A percentile compares a stretch with the other conserved stretches of the same genome.
phyloP scores from a whole-genome alignment of 306 rosid species.

The Fragaria iinumae region DNA sequence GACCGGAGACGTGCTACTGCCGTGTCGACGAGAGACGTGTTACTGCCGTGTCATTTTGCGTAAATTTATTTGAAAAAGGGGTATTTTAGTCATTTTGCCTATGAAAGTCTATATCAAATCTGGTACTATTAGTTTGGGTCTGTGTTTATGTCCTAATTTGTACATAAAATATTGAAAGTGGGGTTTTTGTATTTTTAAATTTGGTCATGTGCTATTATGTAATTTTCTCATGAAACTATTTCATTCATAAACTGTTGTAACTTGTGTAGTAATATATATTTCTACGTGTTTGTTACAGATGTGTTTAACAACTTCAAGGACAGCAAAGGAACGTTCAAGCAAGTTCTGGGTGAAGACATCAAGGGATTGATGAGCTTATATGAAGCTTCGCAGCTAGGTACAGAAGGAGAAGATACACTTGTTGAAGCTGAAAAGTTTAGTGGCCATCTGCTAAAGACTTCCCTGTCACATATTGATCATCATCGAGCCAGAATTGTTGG shows the following conservation, averaged over 20 bases:
- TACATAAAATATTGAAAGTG: too few species aligned
- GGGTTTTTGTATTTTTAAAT: too few species aligned
- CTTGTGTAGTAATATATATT: not conserved
- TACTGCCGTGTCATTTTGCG: too few species aligned
- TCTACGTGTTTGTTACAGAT: conserved; percentile 1
- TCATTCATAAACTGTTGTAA: not conserved
- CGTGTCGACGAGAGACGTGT: too few species aligned
- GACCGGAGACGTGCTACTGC: too few species aligned
- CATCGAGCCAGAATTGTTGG: conserved; percentile 18
- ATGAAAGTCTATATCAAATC: too few species aligned
- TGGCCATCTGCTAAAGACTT: conserved; percentile 4
- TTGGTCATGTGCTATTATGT: too few species aligned
- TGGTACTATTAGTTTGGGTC: too few species aligned
- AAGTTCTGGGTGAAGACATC: conserved; percentile 12
- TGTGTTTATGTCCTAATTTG: too few species aligned
- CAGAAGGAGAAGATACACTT: conserved; percentile 28
- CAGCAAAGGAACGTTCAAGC: conserved; percentile 14
- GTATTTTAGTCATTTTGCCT: too few species aligned
- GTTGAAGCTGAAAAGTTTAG: conserved; percentile 35
- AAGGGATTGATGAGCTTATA: conserved; percentile 32
- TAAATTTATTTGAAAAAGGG: too few species aligned
- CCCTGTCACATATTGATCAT: not conserved
- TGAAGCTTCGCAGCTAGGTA: conserved; percentile 39
- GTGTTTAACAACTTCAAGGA: conserved; percentile 30
- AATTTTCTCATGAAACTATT: too few species aligned